Base-by-base conservation (phyloP, 208 protist genomes). In the Acanthamoeba triangularis region DNA sequence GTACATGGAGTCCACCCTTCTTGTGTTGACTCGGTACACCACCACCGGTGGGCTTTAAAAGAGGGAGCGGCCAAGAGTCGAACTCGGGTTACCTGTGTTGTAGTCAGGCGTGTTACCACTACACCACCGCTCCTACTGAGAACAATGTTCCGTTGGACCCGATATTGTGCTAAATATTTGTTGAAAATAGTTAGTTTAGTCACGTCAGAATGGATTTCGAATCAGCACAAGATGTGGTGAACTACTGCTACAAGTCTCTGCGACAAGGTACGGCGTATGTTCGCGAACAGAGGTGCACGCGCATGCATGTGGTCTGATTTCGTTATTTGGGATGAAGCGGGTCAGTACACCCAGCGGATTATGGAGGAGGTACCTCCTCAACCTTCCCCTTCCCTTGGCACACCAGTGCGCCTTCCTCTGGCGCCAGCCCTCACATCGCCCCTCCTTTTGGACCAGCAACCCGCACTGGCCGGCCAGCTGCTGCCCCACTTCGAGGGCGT, bases 221-320 rank as follows among this genome's bases (percentile, higher is more conserved):
- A 47, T 54, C 78, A 35, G 78, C 78, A 6, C 78, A 87, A 87
- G 78, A 87, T 61, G 78, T 87, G 16, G 78, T 87, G 28, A 87
- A 87, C 78, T 87, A 87, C 49, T 87, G 78, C 78, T 87, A 87
- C 47, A 87, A 87, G 47, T 61, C 78, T 2, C 18, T 87, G 47
- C 78, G 78, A 1, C 78, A 87, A 87, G 78, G 78, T 87, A 69
- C 28, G 61, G n/a, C n/a, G n/a, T n/a, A n/a, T n/a, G n/a, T n/a
- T n/a, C n/a, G n/a, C n/a, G n/a, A n/a, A n/a, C n/a, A n/a, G n/a
- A n/a, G n/a, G n/a, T n/a, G n/a, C n/a, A n/a, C n/a, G n/a, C n/a
- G n/a, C n/a, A n/a, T n/a, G n/a, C n/a, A n/a, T n/a, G n/a, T n/a
- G n/a, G n/a, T n/a, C n/a, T n/a, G n/a, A n/a, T n/a, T n/a, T n/a